Conservation (phyloP, 2,329 filamentous ascomycete species). For the Exophiala bonariae region DNA sequence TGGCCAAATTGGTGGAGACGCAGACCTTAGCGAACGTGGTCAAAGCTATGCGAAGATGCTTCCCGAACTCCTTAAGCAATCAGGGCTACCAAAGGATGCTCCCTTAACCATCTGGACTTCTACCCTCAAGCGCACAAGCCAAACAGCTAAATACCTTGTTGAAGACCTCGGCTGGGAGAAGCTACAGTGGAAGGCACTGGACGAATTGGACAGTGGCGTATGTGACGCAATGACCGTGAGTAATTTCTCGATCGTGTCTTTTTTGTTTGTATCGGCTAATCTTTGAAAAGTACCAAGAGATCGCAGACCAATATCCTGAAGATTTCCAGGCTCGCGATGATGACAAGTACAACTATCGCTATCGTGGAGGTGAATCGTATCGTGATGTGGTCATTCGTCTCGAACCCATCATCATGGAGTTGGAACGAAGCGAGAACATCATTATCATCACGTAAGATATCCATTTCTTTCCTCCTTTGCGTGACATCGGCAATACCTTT, state of each 20-base stretch:
- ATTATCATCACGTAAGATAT: conserved; percentile 74
- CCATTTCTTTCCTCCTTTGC: background rate
- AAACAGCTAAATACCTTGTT: conserved; percentile 81
- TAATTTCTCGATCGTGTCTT: background rate
- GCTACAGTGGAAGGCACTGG: conserved; percentile 96
- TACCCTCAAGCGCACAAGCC: conserved; percentile 80
- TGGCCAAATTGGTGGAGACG: conserved; percentile 90
- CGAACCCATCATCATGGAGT: conserved; percentile 99
- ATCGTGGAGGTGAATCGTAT: conserved; percentile 92
- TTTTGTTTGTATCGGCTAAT: background rate
- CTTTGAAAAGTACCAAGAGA: conserved; percentile 69
- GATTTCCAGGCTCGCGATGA: conserved; percentile 95
- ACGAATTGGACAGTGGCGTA: conserved; percentile 93
- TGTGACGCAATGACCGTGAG: conserved; percentile 81
- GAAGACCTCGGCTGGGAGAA: conserved; percentile 74
- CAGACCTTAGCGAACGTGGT: conserved; percentile 80
- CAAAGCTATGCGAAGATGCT: conserved; percentile 83
- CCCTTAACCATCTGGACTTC: conserved; percentile 74
- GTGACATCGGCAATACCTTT: too few relatives aligned
- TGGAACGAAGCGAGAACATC: conserved; percentile 94
- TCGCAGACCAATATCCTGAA: conserved; percentile 85
- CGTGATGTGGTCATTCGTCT: conserved; percentile 96
- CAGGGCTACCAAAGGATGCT: conserved; percentile 69
- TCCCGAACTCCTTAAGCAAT: conserved; percentile 79
- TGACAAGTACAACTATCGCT: conserved; percentile 99